Percentiles rank a stretch among this genome's conserved stretches.
These are phyloP conservation scores for Rheum nobile DNA, from an alignment of 148 eudicot species.

Conservation along the genomic window DNA sequence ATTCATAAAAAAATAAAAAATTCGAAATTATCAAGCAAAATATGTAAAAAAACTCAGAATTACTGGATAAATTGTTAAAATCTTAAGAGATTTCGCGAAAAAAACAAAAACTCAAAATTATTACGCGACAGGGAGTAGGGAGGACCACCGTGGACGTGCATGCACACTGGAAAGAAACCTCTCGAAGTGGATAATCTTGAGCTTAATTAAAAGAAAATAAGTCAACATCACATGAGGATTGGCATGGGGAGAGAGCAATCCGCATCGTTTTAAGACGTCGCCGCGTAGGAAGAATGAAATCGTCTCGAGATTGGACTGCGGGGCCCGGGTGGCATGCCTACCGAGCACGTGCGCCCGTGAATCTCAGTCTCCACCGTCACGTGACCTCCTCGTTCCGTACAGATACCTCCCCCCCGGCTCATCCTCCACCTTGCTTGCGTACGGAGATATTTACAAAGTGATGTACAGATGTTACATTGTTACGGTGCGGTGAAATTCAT, in stretches of 20 bases:
- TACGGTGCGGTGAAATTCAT: background rate
- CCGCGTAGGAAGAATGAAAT: conserved; percentile 5
- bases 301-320: background rate
- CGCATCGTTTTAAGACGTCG: background rate
- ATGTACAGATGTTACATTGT: too few species aligned
- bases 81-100: too few species aligned
- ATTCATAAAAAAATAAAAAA: too few species aligned
- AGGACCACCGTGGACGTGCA: background rate
- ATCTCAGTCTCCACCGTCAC: background rate
- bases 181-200: background rate
- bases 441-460: background rate
- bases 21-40: too few species aligned
- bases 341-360: background rate
- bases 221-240: background rate
- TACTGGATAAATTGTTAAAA: too few species aligned
- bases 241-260: background rate
- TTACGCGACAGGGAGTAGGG: too few species aligned
- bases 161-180: background rate
- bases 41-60: too few species aligned
- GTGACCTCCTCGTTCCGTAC: conserved; percentile 6
- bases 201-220: background rate
- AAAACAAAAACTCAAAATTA: too few species aligned
- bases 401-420: background rate
- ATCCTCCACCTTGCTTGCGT: background rate
- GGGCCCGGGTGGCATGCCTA: background rate